Evolutionary conservation across 345 rosid species (phyloP), one percentile per base, ranked within the genome.

Genomic region (Sapria himalayana): DNA sequence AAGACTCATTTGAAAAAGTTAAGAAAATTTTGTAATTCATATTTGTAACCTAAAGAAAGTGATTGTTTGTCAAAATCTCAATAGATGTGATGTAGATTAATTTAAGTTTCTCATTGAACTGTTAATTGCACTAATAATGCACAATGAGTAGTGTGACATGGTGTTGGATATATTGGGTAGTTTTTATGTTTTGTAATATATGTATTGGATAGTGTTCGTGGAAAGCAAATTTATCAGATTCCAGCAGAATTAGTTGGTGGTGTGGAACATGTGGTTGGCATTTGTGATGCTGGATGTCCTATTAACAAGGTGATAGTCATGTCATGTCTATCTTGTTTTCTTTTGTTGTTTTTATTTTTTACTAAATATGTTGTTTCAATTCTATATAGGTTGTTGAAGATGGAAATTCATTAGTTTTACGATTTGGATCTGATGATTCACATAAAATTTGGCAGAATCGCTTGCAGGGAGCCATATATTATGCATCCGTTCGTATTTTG

Each of bases 401-500:
- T 69, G 73, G 44, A 36, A 82, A 60, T 66, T 78, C 94, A 25
- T 39, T 82, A 39, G 69, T 89, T 50, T 39, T 82, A 37, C 57
- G 55, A 53, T 82, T 70, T 56, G 94, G 79, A 47, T 61, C 72
- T 31, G 76, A 76, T 48, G 85, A 82, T 35, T 72, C 71, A 29
- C 61, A 57, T 54, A 72, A 67, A 61, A 64, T 54, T 40, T 86
- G 97, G 97, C 78, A 78, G 55, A 76, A 61, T 44, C 81, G 82
- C 40, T 65, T 86, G 66, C 97, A 72, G 58, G 82, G 80, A 14
- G 92, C 92, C 51, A 76, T 74, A 41, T 81, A 86, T 57, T 75
- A 61, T 69, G 74, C 85, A 51, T 86, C 94, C 65, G 97, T 86
- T 74, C 25, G 24, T 13, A 23, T n/a, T 42, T 35, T 10, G 7